Evolutionary conservation across 2,329 filamentous ascomycete genomes (phyloP).

Genomic region (Neoascochyta sp.): DNA sequence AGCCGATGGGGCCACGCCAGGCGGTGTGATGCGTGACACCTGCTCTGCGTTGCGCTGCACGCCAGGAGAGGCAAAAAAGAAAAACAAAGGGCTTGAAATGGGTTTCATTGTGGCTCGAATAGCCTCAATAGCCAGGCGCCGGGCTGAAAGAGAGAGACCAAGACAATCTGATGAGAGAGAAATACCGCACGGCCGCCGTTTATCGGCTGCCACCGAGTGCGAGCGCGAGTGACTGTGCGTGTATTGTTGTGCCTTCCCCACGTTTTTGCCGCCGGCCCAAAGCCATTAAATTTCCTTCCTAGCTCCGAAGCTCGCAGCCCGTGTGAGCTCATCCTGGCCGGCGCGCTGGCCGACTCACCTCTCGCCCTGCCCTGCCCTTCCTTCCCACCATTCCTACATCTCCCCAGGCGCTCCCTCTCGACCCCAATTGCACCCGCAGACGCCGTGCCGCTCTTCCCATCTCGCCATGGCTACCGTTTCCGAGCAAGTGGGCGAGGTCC

Average conservation of each 20-base stretch:
- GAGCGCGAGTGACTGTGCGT: too few relatives aligned
- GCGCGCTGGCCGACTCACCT: constrained; percentile 22
- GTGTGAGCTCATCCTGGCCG: constrained; percentile 17
- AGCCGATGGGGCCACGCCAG: too few relatives aligned
- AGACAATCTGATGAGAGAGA: too few relatives aligned
- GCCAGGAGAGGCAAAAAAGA: too few relatives aligned
- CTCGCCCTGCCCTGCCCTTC: constrained; percentile 11
- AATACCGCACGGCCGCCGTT: too few relatives aligned
- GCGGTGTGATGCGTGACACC: too few relatives aligned
- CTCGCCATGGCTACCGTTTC: constrained; percentile 57
- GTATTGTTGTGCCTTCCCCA: constrained; percentile 34
- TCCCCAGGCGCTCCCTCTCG: constrained; percentile 7
- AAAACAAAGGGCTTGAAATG: too few relatives aligned
- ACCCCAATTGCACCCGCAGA: constrained; percentile 27
- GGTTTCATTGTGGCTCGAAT: too few relatives aligned
- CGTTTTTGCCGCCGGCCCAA: constrained; percentile 25
- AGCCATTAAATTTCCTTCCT: constrained; percentile 21
- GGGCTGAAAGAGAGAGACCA: too few relatives aligned
- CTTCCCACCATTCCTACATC: constrained; percentile 11
- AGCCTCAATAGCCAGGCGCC: too few relatives aligned
- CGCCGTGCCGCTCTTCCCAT: constrained; percentile 10
- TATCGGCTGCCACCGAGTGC: too few relatives aligned
- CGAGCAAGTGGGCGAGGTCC: constrained; percentile 58
- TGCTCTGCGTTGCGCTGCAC: too few relatives aligned
- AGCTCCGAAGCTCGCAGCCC: constrained; percentile 27